Evolutionary conservation across 805 yeast species (phyloP), one percentile per base, ranked within the genome.

Genomic region (Wickerhamiella kurtzmanii): DNA sequence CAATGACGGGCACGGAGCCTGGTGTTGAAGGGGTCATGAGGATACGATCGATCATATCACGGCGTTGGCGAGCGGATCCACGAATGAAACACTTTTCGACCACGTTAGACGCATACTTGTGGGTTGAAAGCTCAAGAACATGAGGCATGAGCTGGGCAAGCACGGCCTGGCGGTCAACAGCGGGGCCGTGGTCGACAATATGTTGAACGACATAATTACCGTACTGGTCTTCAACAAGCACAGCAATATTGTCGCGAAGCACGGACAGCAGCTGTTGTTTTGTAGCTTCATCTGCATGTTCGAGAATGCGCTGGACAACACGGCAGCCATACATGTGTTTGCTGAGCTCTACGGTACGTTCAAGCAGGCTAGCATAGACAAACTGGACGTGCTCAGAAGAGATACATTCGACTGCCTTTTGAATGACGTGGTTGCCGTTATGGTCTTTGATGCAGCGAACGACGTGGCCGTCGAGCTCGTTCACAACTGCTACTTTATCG

Each of bases 171-270:
- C 80, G 74, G 56, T 82, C 87, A 21, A 67, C 70, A 2, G 53
- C 52, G 37, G 61, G 57, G n/a, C 95, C 94, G 49, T 80, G 76
- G 63, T 87, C 94, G 53, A 92, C 75, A 46, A 92, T 82, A 63
- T 92, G 96, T 64, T 92, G 99, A 60, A 92, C 86, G 37, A 92
- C 98, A 60, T 92, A 92, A 67, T 92, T 92, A 50, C 99, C 99
- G 63, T 86, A 92, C 67, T 92, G 97, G 62, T 92, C 97, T 61
- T 86, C 95, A 48, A 88, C 83, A 58, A 92, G 71, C 58, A 76
- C 79, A 53, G 75, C 80, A 20, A 85, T 75, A 58, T 76, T 82
- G 44, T 77, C 74, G 55, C 79, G 79, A 57, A 92, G 70, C 60
- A 86, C 94, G 21, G 66, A 68, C 57, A 92, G 65, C 46, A 92